These are phyloP conservation scores for Fusarium verrucosum DNA, from an alignment of 2,329 filamentous ascomycete genomes.

Conservation along the genomic window DNA sequence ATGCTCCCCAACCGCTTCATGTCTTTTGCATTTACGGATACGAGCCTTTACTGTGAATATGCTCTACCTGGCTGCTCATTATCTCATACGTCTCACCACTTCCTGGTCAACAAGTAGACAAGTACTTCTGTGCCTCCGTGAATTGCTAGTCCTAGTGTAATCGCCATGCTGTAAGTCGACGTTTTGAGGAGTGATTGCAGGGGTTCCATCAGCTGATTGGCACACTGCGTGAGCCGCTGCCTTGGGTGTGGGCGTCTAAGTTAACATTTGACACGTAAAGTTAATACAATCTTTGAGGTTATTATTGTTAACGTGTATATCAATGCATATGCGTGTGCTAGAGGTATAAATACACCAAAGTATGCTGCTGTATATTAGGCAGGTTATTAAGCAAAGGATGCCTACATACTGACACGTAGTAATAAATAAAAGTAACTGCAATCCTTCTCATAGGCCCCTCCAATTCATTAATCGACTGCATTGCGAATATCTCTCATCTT, in stretches of 20 bases:
- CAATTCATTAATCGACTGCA: too few species aligned
- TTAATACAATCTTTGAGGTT: background rate
- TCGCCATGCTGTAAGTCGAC: constrained; percentile 28
- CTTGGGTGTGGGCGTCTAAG: background rate
- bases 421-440: too few species aligned
- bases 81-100: background rate
- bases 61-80: background rate
- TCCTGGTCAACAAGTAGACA: constrained; percentile 4
- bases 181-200: constrained; percentile 31
- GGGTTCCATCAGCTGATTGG: constrained; percentile 21
- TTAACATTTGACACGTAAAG: background rate
- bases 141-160: constrained; percentile 4
- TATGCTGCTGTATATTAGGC: too few species aligned
- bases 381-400: too few species aligned
- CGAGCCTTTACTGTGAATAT: background rate
- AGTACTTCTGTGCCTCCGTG: constrained; percentile 8
- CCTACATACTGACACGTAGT: too few species aligned
- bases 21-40: background rate
- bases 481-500: too few species aligned
- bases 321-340: too few species aligned
- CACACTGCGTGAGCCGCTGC: constrained; percentile 2
- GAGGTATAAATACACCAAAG: too few species aligned
- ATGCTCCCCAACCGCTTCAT: background rate
- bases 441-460: too few species aligned
- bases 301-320: background rate